These are phyloP conservation scores for Apophysomyces ossiformis DNA, from an alignment of 371 early-diverging fungal species.

Conservation along the genomic window DNA sequence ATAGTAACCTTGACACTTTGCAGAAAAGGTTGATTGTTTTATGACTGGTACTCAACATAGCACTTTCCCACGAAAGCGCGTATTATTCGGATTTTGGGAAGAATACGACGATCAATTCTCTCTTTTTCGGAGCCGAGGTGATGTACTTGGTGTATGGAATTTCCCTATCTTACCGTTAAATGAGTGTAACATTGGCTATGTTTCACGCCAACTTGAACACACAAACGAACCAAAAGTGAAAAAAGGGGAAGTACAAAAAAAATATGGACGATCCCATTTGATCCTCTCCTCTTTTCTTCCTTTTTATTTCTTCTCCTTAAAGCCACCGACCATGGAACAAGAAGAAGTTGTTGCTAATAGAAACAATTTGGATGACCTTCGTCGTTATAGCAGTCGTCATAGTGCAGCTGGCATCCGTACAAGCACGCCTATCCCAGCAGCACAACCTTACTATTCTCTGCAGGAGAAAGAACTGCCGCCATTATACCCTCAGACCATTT, in stretches of 20 bases:
- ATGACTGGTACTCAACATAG: too few species aligned
- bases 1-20: too few species aligned
- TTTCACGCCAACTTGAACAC: conserved; percentile 1
- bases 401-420: conserved; percentile 6
- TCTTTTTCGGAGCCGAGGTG: too few species aligned
- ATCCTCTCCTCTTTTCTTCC: not conserved
- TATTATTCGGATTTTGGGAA: too few species aligned
- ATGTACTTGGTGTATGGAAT: too few species aligned
- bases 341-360: not conserved
- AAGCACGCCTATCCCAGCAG: conserved; percentile 14
- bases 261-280: not conserved
- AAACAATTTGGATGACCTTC: not conserved
- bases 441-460: conserved; percentile 19
- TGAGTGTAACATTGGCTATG: conserved; percentile 11
- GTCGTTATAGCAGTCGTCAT: not conserved
- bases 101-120: too few species aligned
- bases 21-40: too few species aligned
- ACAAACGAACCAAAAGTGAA: not conserved
- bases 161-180: not conserved
- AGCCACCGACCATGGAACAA: not conserved
- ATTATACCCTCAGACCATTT: conserved; percentile 28
- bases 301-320: not conserved
- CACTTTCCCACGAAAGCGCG: too few species aligned
- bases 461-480: conserved; percentile 18
- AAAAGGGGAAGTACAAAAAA: not conserved